Percentiles rank a stretch among this genome's conserved stretches.
phyloP scores from a whole-genome alignment of 805 yeast species.

The Yarrowia sp. region DNA sequence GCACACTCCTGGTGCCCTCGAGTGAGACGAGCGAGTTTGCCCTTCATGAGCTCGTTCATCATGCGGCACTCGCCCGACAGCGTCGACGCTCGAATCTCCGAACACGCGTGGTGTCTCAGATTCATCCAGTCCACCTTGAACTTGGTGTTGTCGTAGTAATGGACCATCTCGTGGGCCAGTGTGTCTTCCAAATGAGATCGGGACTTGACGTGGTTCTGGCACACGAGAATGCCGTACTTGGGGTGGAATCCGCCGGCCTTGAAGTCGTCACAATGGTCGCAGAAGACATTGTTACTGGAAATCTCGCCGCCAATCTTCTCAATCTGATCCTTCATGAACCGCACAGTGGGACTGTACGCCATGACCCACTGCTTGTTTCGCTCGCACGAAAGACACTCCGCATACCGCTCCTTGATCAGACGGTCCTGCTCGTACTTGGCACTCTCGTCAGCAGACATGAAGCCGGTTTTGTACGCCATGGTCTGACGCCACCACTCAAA shows the following conservation, averaged over 20 bases:
- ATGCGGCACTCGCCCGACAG: slow-evolving; percentile 95
- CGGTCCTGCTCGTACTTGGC: slow-evolving; percentile 64
- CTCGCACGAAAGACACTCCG: slow-evolving; percentile 72
- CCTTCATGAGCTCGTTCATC: slow-evolving; percentile 76
- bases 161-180: slow-evolving; percentile 89
- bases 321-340: slow-evolving; percentile 86
- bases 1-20: slow-evolving; percentile 93
- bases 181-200: slow-evolving; percentile 90
- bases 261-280: slow-evolving; percentile 83
- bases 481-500: slow-evolving; percentile 86
- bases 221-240: slow-evolving; percentile 80
- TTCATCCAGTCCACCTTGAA: slow-evolving; percentile 87
- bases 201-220: slow-evolving; percentile 79
- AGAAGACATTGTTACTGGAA: slow-evolving; percentile 62
- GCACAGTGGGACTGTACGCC: slow-evolving; percentile 74
- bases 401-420: slow-evolving; percentile 54
- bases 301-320: slow-evolving; percentile 66
- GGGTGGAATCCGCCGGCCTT: slow-evolving; percentile 95
- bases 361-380: slow-evolving; percentile 82
- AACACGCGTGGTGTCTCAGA: slow-evolving; percentile 92
- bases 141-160: slow-evolving; percentile 88
- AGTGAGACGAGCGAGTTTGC: slow-evolving; percentile 58
- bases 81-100: slow-evolving; percentile 92
- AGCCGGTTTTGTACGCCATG: slow-evolving; percentile 71
- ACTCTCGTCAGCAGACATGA: slow-evolving; percentile 63